Evolutionary conservation across 306 rosid species (phyloP).

Genomic region (Begonia fuchsioides): DNA sequence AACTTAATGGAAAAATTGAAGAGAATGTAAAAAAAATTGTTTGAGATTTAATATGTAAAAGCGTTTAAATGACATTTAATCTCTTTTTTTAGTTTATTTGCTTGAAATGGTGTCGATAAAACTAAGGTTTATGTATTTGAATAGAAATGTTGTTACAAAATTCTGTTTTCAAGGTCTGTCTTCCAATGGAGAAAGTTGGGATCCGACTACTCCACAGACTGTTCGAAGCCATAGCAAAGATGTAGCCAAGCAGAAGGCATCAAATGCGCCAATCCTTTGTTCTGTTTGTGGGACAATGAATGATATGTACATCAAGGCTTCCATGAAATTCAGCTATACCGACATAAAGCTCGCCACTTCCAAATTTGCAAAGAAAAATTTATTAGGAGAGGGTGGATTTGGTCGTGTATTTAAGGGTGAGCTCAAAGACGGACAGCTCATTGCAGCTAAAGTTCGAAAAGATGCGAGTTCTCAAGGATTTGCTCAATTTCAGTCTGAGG

Average conservation of each 20-base stretch:
- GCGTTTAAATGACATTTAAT: too few species aligned
- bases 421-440: slow-evolving; percentile 57
- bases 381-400: slow-evolving; percentile 87
- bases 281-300: slow-evolving; percentile 52
- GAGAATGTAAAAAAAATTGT: too few species aligned
- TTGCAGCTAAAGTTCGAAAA: slow-evolving; percentile 79
- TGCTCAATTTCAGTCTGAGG: slow-evolving; percentile 71
- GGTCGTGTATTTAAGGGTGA: slow-evolving; percentile 61
- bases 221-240: slow-evolving; percentile 19
- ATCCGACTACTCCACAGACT: slow-evolving; percentile 20
- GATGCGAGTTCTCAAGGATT: slow-evolving; percentile 67
- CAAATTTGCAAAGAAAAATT: slow-evolving; percentile 50
- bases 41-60: too few species aligned
- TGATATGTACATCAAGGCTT: slow-evolving; percentile 37
- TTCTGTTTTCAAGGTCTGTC: slow-evolving; percentile 18
- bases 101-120: too few species aligned
- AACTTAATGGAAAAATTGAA: too few species aligned
- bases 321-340: slow-evolving; percentile 37
- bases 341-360: slow-evolving; percentile 53
- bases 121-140: neutral
- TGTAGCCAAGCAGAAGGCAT: slow-evolving; percentile 19
- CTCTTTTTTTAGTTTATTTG: too few species aligned
- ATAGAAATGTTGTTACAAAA: neutral
- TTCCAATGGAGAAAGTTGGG: slow-evolving; percentile 17
- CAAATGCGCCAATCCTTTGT: slow-evolving; percentile 60